Evolutionary conservation across 768 basidiomycete genomes (phyloP).

Genomic region (Mycena belliarum): DNA sequence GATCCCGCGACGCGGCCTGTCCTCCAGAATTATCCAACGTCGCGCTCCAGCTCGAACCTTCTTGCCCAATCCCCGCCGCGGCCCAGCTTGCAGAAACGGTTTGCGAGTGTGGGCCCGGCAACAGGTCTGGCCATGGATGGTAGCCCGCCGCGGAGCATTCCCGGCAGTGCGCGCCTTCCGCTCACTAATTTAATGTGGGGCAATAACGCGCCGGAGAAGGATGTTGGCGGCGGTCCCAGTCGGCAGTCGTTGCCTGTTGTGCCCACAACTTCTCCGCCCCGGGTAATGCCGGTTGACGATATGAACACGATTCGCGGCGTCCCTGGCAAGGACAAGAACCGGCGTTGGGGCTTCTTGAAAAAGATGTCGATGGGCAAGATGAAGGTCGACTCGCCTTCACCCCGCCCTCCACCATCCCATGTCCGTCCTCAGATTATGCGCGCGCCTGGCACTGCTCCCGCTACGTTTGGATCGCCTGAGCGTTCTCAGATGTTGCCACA

Average conservation of each 20-base stretch:
- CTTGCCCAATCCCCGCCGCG: conserved; percentile 39
- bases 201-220: conserved; percentile 31
- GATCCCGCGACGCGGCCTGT: conserved; percentile 40
- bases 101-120: conserved; percentile 70
- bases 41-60: conserved; percentile 72
- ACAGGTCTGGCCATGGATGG: conserved; percentile 33
- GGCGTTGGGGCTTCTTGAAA: conserved; percentile 94
- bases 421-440: conserved; percentile 33
- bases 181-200: conserved; percentile 56
- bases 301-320: conserved; percentile 20
- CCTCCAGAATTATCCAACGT: conserved; percentile 54
- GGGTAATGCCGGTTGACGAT: background rate
- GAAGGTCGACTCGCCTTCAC: conserved; percentile 59
- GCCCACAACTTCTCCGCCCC: conserved; percentile 16
- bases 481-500: conserved; percentile 51
- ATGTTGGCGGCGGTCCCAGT: background rate
- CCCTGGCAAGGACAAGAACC: conserved; percentile 56
- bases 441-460: conserved; percentile 27
- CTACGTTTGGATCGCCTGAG: conserved; percentile 30
- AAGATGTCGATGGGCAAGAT: conserved; percentile 99
- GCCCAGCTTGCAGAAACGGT: conserved; percentile 50
- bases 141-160: conserved; percentile 39
- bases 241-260: background rate
- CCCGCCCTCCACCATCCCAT: conserved; percentile 37
- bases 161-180: conserved; percentile 38